phyloP scores from a whole-genome alignment of 768 basidiomycete genomes.

The Russula dissimulans region DNA sequence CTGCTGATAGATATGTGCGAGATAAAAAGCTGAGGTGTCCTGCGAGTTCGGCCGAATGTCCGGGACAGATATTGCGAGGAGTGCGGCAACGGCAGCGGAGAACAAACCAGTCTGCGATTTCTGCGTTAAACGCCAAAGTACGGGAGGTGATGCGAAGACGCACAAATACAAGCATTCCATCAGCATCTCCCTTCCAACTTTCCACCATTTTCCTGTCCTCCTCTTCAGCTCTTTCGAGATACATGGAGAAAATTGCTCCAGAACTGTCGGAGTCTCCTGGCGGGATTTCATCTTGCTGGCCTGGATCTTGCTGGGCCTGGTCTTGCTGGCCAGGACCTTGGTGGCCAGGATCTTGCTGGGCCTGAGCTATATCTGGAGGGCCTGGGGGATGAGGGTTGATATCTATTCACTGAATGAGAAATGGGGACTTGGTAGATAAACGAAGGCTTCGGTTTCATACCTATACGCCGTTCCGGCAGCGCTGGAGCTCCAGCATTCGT shows the following conservation, averaged over 20 bases:
- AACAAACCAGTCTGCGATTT: slow-evolving; percentile 12
- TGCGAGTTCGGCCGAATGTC: not conserved
- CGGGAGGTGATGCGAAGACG: not conserved
- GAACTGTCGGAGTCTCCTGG: slow-evolving; percentile 1
- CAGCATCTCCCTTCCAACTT: slow-evolving; percentile 14
- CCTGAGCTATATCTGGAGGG: too few species aligned
- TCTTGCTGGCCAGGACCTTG: too few species aligned
- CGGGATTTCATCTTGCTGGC: not conserved
- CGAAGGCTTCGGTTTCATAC: not conserved
- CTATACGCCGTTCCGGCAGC: not conserved
- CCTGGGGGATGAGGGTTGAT: not conserved
- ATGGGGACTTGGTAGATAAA: too few species aligned
- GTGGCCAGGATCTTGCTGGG: too few species aligned
- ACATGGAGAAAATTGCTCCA: slow-evolving; percentile 9
- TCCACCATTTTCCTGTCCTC: slow-evolving; percentile 9
- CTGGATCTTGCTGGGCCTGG: not conserved
- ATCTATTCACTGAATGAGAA: too few species aligned
- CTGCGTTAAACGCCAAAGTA: not conserved
- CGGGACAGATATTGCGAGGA: slow-evolving; percentile 6
- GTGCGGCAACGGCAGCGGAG: slow-evolving; percentile 14
- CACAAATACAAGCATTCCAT: slow-evolving; percentile 14
- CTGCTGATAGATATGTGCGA: slow-evolving; percentile 4
- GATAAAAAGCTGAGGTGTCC: not conserved
- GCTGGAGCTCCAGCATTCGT: not conserved
- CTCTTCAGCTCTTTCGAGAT: slow-evolving; percentile 5